Conservation (phyloP, 2,329 filamentous ascomycete species). For the Claviceps paspali region DNA sequence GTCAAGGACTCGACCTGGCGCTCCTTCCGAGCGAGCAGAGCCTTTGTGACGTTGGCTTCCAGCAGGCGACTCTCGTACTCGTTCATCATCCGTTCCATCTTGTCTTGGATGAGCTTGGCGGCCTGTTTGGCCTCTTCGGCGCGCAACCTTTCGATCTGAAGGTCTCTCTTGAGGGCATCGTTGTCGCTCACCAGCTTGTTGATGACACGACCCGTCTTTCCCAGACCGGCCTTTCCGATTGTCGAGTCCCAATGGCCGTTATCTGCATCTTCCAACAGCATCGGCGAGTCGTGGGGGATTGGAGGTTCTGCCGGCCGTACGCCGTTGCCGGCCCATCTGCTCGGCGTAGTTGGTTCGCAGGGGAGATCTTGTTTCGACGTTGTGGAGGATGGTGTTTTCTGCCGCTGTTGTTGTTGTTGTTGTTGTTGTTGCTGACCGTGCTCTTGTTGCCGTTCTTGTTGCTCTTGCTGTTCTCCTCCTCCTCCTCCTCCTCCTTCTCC, state of each 20-base stretch:
- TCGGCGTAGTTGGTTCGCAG: conserved; percentile 12
- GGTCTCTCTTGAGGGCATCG: conserved; percentile 59
- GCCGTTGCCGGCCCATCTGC: conserved; percentile 17
- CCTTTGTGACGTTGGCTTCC: conserved; percentile 56
- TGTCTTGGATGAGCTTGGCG: conserved; percentile 52
- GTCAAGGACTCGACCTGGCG: conserved; percentile 58
- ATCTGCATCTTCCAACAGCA: conserved; percentile 19
- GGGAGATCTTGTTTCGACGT: conserved; percentile 20
- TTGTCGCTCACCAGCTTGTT: conserved; percentile 71
- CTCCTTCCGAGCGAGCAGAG: conserved; percentile 55
- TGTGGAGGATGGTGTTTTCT: conserved; percentile 18
- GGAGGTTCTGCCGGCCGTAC: conserved; percentile 18
- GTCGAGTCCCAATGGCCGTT: conserved; percentile 45
- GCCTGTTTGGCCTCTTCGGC: conserved; percentile 58
- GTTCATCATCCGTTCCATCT: conserved; percentile 50
- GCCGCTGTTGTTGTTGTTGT: conserved; percentile 9
- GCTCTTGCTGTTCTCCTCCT: neutral
- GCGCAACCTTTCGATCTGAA: conserved; percentile 48
- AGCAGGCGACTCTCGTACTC: conserved; percentile 57
- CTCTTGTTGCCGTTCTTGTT: neutral
- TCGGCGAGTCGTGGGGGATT: conserved; percentile 12
- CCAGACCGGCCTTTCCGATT: conserved; percentile 52
- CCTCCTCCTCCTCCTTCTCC: conserved; percentile 9
- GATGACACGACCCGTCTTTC: conserved; percentile 65
- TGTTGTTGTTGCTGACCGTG: neutral